Evolutionary conservation across 1,284 basidiomycete genomes (phyloP), one percentile per base, ranked within the genome.

Genomic region (Hypsizygus ulmarius): DNA sequence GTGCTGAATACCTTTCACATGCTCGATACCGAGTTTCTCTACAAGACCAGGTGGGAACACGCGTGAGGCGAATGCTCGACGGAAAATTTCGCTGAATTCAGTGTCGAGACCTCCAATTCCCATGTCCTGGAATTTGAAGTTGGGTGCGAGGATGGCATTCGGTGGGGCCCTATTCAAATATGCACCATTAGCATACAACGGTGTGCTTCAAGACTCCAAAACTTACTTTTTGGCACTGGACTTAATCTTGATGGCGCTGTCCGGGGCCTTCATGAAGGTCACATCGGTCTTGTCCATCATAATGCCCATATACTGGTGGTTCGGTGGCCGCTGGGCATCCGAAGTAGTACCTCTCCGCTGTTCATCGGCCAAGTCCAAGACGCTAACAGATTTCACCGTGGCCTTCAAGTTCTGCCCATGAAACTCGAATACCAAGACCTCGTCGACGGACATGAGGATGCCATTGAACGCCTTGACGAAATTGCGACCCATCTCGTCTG

Each of bases 91-190:
- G 49, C 84, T 84, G 64, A 99, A 99, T 65, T 99, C 97, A 6
- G 82, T 77, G 67, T 99, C 97, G 34, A 99, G 77, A 64, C 97
- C 97, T 64, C 97, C 97, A 61, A 99, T 98, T 19, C 97, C 97
- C 96, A 99, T 99, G 67, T 99, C 97, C 65, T 97, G 92, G 58
- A 99, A 99, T 69, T 97, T 98, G 82, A 99, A 99, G 72, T 98
- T 98, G 2, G 97, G 93, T 1, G 94, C 88, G 7, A 99, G 78
- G 60, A 99, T 97, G 0, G 96, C 94, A 64, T 98, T 99, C 10
- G 94, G 84, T 3, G 93, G 85, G 0, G 92, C 83, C 60, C 91
- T 93, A 30, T 33, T 34, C 21, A 25, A 3, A 25, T 25, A 25
- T 25, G 35, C 19, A 39, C 16, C 12, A 39, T 59, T 28, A 55